Percentiles rank a stretch among this genome's conserved stretches.
Conservation (phyloP, 192 early-diverging fungal genomes). For the Backusella liffmaniae region DNA sequence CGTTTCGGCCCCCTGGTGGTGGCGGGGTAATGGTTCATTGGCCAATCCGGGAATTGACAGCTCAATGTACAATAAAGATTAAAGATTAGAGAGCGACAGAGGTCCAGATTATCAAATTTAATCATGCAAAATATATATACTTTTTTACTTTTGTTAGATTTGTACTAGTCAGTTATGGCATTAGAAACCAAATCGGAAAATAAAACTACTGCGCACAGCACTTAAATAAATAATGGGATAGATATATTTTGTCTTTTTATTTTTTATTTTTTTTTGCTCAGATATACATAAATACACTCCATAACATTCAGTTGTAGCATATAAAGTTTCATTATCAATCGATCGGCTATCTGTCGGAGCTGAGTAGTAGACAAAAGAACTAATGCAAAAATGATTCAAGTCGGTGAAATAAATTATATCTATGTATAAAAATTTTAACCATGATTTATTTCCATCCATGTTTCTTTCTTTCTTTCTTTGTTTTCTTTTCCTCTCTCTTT, state of each 20-base stretch:
- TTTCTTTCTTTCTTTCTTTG: too few species aligned
- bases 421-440: background rate
- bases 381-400: background rate
- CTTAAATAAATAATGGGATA: background rate
- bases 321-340: background rate
- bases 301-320: background rate
- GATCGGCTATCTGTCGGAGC: background rate
- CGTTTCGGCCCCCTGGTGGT: background rate
- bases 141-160: background rate
- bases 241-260: background rate
- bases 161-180: background rate
- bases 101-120: background rate
- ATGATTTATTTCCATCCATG: too few species aligned
- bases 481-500: background rate
- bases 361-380: background rate
- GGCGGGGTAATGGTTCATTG: background rate
- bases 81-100: background rate
- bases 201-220: background rate
- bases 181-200: background rate
- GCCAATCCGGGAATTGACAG: background rate
- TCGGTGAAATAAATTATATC: background rate
- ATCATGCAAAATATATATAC: background rate
- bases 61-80: background rate
- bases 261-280: background rate
- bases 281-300: too few species aligned